Evolutionary conservation across 352 stramenopile species (phyloP), one percentile per base, ranked within the genome.

Genomic region (Phytophthora sp.): DNA sequence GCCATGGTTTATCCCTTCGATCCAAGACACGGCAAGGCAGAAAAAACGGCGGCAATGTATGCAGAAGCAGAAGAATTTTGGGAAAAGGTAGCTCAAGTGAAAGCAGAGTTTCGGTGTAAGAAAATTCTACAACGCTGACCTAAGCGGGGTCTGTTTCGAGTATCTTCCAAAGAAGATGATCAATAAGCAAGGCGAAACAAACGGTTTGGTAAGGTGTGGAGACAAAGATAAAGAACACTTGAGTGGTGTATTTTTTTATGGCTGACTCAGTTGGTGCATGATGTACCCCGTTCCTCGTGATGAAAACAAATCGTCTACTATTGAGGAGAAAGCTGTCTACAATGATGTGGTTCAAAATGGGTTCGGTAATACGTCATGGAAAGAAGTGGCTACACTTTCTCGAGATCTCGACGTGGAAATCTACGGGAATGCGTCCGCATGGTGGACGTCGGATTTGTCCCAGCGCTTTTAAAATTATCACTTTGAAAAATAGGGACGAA

Each of bases 91-190:
- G 27, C n/a, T 4, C 4, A 47, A 47, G 21, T 44, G 1, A 62
- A 62, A 35, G 13, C 7, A 2, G 41, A 62, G 42, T 30, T n/a
- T 63, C 20, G 55, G 55, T 18, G 55, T 63, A 0, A 31, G 38
- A 18, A 60, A 60, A 35, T 15, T n/a, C n/a, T 60, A 1, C 51
- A 51, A 13, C 50, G 38, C 52, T n/a, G 52, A 60, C 27, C 52
- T 51, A 42, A 51, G 38, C 20, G 38, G 52, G 2, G 27, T 60
- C 0, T 60, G 39, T 15, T 60, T 60, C 36, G 38, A 60, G 18
- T 52, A 60, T n/a, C n/a, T n/a, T n/a, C n/a, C n/a, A n/a, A n/a
- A n/a, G n/a, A n/a, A n/a, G n/a, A n/a, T n/a, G n/a, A 44, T 52
- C 11, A 60, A 30, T 24, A 51, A 51, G 7, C 15, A 5, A 23